These are phyloP conservation scores for Crithidia brevicula DNA, from an alignment of 208 protist genomes.

Conservation along the genomic window DNA sequence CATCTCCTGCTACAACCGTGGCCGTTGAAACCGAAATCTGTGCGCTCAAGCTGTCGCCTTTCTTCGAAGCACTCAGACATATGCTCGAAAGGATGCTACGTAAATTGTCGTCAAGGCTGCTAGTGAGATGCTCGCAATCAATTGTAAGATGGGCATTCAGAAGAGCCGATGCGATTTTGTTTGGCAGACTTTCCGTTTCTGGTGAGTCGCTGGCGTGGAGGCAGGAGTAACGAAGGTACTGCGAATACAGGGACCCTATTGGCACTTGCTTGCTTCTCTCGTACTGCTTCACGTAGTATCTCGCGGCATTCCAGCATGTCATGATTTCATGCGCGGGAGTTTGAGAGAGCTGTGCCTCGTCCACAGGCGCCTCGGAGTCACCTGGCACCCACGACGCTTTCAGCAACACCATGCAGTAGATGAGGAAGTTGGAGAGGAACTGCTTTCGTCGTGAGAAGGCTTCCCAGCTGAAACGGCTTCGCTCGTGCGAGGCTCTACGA, in stretches of 20 bases:
- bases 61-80: background rate
- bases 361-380: background rate
- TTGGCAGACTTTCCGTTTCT: background rate
- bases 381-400: conserved; percentile 35
- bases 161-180: background rate
- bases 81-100: background rate
- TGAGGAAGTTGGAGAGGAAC: conserved; percentile 20
- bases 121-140: conserved; percentile 14
- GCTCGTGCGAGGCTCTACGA: conserved; percentile 7
- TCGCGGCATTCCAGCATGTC: conserved; percentile 31
- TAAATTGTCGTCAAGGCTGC: conserved; percentile 15
- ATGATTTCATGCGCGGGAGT: conserved; percentile 25
- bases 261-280: conserved; percentile 1
- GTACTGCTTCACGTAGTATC: conserved; percentile 20
- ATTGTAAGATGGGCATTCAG: conserved; percentile 14
- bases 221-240: conserved; percentile 19
- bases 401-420: conserved; percentile 18
- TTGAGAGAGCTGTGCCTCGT: conserved; percentile 16
- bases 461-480: conserved; percentile 31
- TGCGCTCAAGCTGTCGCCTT: background rate
- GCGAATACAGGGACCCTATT: conserved; percentile 13
- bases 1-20: conserved; percentile 6
- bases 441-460: conserved; percentile 22
- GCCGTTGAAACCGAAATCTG: conserved; percentile 9
- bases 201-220: background rate